These are phyloP conservation scores for Claviceps quebecensis DNA, from an alignment of 2,329 filamentous ascomycete genomes.

Conservation along the genomic window DNA sequence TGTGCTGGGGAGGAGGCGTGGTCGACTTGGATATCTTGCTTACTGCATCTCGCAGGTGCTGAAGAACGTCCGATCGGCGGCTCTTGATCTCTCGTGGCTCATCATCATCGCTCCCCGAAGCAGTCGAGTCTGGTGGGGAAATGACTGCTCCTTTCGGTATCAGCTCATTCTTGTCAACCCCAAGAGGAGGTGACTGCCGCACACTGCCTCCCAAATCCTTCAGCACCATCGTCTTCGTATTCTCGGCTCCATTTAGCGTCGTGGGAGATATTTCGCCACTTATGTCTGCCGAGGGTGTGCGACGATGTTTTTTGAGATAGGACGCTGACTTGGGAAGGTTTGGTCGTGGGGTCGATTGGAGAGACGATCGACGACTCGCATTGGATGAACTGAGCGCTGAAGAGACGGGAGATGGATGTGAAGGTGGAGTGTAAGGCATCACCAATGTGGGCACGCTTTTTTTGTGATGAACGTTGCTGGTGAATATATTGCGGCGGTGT, in stretches of 20 bases:
- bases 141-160: slow-evolving; percentile 79
- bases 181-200: slow-evolving; percentile 70
- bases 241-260: slow-evolving; percentile 11
- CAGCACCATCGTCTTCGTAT: slow-evolving; percentile 21
- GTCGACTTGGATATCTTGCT: slow-evolving; percentile 50
- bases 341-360: slow-evolving; percentile 36
- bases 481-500: not conserved
- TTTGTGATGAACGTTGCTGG: not conserved
- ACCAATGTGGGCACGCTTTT: slow-evolving; percentile 20
- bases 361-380: slow-evolving; percentile 43
- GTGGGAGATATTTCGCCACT: slow-evolving; percentile 16
- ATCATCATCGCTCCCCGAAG: slow-evolving; percentile 76
- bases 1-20: slow-evolving; percentile 37
- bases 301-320: slow-evolving; percentile 49
- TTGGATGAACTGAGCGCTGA: slow-evolving; percentile 43
- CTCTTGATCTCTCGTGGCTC: slow-evolving; percentile 33
- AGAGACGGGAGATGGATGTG: slow-evolving; percentile 47
- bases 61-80: slow-evolving; percentile 37
- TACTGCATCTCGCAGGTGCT: slow-evolving; percentile 69
- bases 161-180: slow-evolving; percentile 48
- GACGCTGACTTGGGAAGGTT: slow-evolving; percentile 49
- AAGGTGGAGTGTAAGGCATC: slow-evolving; percentile 84
- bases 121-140: slow-evolving; percentile 76
- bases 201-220: slow-evolving; percentile 41
- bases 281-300: slow-evolving; percentile 35